Evolutionary conservation across 1,284 basidiomycete species (phyloP).

Genomic region (Phylloporus gajari): DNA sequence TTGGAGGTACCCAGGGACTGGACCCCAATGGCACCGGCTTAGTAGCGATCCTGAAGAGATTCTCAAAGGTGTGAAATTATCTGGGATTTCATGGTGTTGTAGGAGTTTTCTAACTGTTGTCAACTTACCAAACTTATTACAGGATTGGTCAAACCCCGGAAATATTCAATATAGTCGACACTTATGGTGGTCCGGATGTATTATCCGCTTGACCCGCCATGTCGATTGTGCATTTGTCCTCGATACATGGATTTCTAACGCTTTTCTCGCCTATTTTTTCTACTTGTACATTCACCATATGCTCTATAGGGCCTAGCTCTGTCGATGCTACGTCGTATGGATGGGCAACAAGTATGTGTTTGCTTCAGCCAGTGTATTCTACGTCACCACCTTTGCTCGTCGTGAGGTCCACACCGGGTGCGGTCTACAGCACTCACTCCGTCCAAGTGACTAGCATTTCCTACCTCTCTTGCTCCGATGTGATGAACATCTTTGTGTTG

Average conservation of each 20-base stretch:
- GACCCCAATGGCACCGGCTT: too few species aligned
- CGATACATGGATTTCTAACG: constrained; percentile 39
- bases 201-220: constrained; percentile 31
- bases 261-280: constrained; percentile 32
- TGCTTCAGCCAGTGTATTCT: constrained; percentile 17
- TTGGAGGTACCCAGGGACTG: too few species aligned
- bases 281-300: not conserved
- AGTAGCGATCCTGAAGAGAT: too few species aligned
- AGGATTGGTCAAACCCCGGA: constrained; percentile 24
- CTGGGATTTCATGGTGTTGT: too few species aligned
- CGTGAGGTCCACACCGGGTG: constrained; percentile 19
- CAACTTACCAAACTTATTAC: too few species aligned
- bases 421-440: constrained; percentile 17
- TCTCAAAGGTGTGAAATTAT: too few species aligned
- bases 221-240: constrained; percentile 25
- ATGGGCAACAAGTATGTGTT: constrained; percentile 16
- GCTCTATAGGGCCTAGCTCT: constrained; percentile 25
- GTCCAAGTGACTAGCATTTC: constrained; percentile 25
- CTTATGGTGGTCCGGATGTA: constrained; percentile 12
- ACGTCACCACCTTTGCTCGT: constrained; percentile 30
- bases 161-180: constrained; percentile 23
- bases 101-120: too few species aligned
- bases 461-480: constrained; percentile 29
- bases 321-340: constrained; percentile 40
- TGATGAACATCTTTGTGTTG: constrained; percentile 27